These are phyloP conservation scores for Gossypium mustelinum DNA, from an alignment of 345 rosid species.

Conservation along the genomic window DNA sequence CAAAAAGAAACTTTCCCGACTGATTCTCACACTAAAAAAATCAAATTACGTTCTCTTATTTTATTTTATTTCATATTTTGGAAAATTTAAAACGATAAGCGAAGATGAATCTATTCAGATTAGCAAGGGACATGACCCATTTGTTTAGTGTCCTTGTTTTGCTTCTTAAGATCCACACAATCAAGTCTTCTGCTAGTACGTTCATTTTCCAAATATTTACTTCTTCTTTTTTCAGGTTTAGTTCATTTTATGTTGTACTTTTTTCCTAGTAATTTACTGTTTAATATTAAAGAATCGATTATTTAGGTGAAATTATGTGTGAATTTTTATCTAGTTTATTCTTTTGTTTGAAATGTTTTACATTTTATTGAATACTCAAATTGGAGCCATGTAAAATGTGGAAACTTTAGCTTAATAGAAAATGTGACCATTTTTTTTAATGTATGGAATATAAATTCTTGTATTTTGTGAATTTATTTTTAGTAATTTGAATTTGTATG, in stretches of 20 bases:
- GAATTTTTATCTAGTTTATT: not conserved
- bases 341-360: too few relatives aligned
- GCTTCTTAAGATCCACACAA: constrained; percentile 91
- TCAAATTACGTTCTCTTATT: not conserved
- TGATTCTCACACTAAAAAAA: not conserved
- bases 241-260: not conserved
- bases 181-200: constrained; percentile 77
- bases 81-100: not conserved
- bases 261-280: not conserved
- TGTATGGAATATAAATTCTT: not conserved
- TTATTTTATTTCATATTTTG: not conserved
- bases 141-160: constrained; percentile 72
- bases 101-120: constrained; percentile 76
- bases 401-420: not conserved
- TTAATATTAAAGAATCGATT: too few relatives aligned
- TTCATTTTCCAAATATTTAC: not conserved
- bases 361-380: not conserved
- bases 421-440: not conserved
- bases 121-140: constrained; percentile 87
- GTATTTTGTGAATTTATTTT: not conserved
- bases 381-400: not conserved
- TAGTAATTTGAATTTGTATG: not conserved
- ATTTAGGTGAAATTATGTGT: not conserved
- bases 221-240: not conserved
- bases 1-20: not conserved